phyloP scores from a whole-genome alignment of 345 rosid genomes.

The Aquilaria sinensis region DNA sequence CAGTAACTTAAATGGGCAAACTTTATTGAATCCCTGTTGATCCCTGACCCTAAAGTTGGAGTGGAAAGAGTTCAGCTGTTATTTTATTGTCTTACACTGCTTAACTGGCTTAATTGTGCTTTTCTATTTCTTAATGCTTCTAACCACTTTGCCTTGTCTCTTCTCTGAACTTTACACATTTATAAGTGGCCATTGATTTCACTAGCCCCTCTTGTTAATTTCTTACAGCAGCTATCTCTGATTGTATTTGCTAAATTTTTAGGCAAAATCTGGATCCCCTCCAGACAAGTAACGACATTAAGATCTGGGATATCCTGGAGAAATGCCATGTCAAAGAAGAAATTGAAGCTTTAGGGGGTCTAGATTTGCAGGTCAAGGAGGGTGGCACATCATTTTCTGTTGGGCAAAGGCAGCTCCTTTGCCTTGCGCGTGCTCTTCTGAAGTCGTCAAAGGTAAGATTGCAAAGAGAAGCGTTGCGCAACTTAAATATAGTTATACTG shows the following conservation, averaged over 20 bases:
- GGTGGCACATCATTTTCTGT: slow-evolving; percentile 71
- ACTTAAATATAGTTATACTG: background rate
- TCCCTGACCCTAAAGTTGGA: too few species aligned
- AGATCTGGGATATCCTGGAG: slow-evolving; percentile 62
- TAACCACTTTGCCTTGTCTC: background rate
- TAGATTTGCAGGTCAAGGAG: slow-evolving; percentile 53
- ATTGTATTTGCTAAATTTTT: background rate
- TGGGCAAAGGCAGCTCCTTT: slow-evolving; percentile 91
- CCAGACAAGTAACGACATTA: slow-evolving; percentile 35
- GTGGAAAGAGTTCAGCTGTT: too few species aligned
- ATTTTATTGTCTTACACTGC: background rate
- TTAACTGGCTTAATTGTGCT: background rate
- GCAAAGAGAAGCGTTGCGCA: background rate
- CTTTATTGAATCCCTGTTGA: too few species aligned
- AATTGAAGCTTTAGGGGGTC: slow-evolving; percentile 76
- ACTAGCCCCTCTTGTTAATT: too few species aligned
- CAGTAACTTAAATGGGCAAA: too few species aligned
- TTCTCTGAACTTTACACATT: background rate
- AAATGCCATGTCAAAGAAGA: slow-evolving; percentile 80
- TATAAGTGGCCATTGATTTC: background rate
- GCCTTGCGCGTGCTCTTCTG: slow-evolving; percentile 89
- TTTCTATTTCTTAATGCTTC: background rate
- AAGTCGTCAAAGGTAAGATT: slow-evolving; percentile 66
- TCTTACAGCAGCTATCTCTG: too few species aligned
- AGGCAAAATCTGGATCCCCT: slow-evolving; percentile 93